Evolutionary conservation across 2,329 filamentous ascomycete species (phyloP).

Genomic region (Nothopassalora personata): DNA sequence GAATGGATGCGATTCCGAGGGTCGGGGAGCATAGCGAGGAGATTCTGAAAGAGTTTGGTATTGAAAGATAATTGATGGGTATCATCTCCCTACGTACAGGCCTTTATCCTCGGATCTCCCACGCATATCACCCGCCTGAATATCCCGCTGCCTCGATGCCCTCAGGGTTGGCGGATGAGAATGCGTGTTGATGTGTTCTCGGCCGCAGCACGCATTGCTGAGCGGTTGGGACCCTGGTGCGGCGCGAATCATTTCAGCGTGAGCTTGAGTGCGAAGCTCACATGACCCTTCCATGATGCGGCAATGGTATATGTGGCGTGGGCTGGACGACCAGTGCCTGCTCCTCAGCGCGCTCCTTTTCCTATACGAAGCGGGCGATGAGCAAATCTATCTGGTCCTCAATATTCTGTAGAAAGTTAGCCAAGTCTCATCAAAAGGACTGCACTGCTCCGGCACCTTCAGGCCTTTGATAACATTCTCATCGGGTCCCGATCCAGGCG

Average conservation of each 20-base stretch:
- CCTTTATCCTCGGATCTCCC: background rate
- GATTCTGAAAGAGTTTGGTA: conserved; percentile 43
- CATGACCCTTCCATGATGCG: background rate
- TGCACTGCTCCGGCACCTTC: conserved; percentile 6
- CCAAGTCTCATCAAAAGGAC: background rate
- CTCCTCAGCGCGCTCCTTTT: background rate
- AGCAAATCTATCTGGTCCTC: conserved; percentile 31
- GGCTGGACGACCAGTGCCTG: background rate
- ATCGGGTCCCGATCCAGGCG: conserved; percentile 74
- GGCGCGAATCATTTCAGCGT: too few species aligned
- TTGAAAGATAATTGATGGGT: conserved; percentile 18
- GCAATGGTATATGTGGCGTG: background rate
- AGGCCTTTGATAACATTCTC: conserved; percentile 79
- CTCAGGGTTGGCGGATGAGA: too few species aligned
- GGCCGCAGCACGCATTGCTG: background rate
- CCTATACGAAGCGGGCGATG: conserved; percentile 24
- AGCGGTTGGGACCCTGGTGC: too few species aligned
- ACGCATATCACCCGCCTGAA: too few species aligned
- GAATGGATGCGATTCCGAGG: conserved; percentile 44
- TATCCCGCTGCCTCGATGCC: too few species aligned
- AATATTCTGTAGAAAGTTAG: conserved; percentile 14
- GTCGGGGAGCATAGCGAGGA: conserved; percentile 49
- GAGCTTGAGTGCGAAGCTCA: background rate
- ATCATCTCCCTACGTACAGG: background rate
- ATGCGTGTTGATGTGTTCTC: too few species aligned